Evolutionary conservation across 2,329 filamentous ascomycete genomes (phyloP).

Genomic region (Aspergillus thermomutatus): DNA sequence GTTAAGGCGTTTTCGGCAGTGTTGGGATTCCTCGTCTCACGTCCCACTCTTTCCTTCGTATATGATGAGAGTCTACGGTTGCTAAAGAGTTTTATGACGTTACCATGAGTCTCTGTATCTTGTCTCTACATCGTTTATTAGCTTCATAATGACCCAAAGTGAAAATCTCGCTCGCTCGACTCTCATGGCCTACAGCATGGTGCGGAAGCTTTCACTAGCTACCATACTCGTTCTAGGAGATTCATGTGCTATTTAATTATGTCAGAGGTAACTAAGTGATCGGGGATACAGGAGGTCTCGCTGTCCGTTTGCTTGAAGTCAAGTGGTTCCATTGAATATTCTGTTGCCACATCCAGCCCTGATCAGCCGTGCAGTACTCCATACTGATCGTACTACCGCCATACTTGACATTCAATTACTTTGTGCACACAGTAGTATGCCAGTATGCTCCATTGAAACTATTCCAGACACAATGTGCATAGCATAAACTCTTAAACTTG

Average conservation of each 20-base stretch:
- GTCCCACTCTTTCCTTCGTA: background rate
- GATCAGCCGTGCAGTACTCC: background rate
- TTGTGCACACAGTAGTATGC: too few relatives aligned
- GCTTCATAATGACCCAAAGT: constrained; percentile 6
- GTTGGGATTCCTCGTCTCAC: constrained; percentile 3
- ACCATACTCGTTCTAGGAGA: background rate
- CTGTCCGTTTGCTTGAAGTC: background rate
- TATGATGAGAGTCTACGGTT: background rate
- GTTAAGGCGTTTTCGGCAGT: constrained; percentile 1
- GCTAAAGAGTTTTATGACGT: constrained; percentile 8
- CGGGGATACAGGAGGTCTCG: background rate
- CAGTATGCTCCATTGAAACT: background rate
- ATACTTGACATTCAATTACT: too few relatives aligned
- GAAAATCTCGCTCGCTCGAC: background rate
- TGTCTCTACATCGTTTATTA: constrained; percentile 1
- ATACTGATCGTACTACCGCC: background rate
- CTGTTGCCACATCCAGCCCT: background rate
- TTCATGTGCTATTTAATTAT: background rate
- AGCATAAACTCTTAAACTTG: background rate
- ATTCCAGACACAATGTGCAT: background rate
- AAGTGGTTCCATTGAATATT: background rate
- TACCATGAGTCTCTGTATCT: constrained; percentile 12
- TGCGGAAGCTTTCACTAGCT: background rate
- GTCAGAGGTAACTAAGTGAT: background rate
- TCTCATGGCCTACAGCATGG: background rate